Percentiles rank a stretch among this genome's conserved stretches.
These are phyloP conservation scores for Pseudozyma sp. DNA, from an alignment of 1,284 basidiomycete species.

Conservation along the genomic window DNA sequence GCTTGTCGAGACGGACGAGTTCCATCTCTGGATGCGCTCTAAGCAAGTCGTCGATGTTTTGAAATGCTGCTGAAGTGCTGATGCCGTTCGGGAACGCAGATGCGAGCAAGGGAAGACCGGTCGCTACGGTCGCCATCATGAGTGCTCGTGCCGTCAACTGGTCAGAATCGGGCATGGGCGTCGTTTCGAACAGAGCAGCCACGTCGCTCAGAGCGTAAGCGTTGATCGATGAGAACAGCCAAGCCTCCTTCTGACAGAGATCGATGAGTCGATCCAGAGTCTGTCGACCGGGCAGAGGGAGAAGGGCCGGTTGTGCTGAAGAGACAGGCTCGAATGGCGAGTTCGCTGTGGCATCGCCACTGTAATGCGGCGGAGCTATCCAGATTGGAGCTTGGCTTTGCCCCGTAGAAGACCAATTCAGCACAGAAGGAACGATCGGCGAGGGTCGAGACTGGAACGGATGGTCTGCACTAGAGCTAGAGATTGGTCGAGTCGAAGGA, in stretches of 20 bases:
- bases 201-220: conserved; percentile 20
- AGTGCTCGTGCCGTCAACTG: conserved; percentile 11
- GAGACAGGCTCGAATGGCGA: not conserved
- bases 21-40: not conserved
- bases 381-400: not conserved
- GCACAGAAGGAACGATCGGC: conserved; percentile 1
- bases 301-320: not conserved
- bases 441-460: not conserved
- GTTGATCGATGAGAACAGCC: conserved; percentile 31
- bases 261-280: conserved; percentile 17
- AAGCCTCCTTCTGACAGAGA: conserved; percentile 8
- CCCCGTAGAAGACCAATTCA: conserved; percentile 1
- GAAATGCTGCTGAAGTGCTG: conserved; percentile 6
- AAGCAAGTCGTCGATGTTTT: conserved; percentile 15
- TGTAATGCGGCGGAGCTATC: conserved; percentile 11
- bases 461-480: not conserved
- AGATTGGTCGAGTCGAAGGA: not conserved
- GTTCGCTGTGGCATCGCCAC: not conserved
- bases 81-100: conserved; percentile 3
- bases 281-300: conserved; percentile 16
- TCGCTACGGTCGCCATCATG: conserved; percentile 20
- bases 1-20: conserved; percentile 2
- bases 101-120: conserved; percentile 16
- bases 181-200: conserved; percentile 6
- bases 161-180: conserved; percentile 9